Base-by-base conservation (phyloP, 2,329 filamentous ascomycete genomes). In the Aspergillus thermomutatus region DNA sequence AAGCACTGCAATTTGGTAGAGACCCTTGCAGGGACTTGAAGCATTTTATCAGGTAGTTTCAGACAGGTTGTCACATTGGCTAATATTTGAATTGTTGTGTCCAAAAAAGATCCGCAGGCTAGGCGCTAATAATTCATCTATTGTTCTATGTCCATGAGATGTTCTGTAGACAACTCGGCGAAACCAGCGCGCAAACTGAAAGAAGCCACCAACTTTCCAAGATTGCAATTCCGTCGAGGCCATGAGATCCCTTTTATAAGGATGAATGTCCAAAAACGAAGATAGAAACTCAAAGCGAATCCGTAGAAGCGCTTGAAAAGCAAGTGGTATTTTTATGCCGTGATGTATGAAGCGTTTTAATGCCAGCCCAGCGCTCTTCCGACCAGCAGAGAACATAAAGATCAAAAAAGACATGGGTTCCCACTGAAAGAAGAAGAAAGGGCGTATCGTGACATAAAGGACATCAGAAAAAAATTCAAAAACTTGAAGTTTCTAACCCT, bases 311-410 rank as follows among this genome's bases (percentile, higher is more conserved):
- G 26, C 26, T 3, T 19, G 7, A 46, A 41, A 43, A 49, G 26
- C 55, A 56, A 14, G 43, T 23, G 43, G 21, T 46, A 46, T 46
- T 46, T 26, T 25, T 46, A 46, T 26, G 23, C 23, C 43, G 23
- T 26, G 43, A 26, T 14, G 17, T 46, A 25, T 46, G 23, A 46
- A 46, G 7, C 34, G 14, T 50, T 61, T 66, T 58, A 61, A 70
- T 66, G 65, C 64, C 67, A 65, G 60, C 64, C 63, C 64, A 69
- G 65, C 67, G 68, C 70, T 71, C 60, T 67, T 72, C 67, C 60
- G 62, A 67, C 68, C 67, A 68, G 60, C 65, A 65, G 62, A 68
- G 61, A 66, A 56, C 46, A 59, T 55, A 61, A 59, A 54, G 37
- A 55, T 34, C 47, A 50, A 53, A 51, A 59, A 53, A 61, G 46